Percentiles rank a stretch among this genome's conserved stretches.
phyloP scores from a whole-genome alignment of 1,139 yeast species.

The Geotrichum carabidarum region DNA sequence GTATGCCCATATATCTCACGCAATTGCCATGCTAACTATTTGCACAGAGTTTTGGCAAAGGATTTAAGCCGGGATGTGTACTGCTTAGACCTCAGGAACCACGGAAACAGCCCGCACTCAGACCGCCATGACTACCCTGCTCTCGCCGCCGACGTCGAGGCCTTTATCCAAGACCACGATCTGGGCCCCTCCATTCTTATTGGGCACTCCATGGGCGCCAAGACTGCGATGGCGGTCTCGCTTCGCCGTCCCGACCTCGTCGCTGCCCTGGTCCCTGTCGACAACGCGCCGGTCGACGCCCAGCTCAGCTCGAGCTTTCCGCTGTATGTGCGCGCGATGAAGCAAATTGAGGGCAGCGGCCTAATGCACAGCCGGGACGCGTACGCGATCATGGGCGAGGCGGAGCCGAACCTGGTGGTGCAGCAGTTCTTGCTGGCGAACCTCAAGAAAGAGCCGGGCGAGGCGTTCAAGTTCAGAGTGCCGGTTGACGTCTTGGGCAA shows the following conservation, averaged over 20 bases:
- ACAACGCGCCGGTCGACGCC: constrained; percentile 78
- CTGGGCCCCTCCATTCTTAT: constrained; percentile 58
- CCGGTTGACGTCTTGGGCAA: constrained; percentile 67
- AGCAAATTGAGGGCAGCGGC: constrained; percentile 43
- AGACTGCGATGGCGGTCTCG: constrained; percentile 83
- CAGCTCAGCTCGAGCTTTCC: constrained; percentile 57
- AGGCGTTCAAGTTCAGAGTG: constrained; percentile 43
- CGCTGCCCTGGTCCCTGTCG: constrained; percentile 68
- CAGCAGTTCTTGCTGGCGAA: constrained; percentile 78
- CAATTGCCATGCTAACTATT: not conserved
- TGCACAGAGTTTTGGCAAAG: constrained; percentile 32
- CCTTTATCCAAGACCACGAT: constrained; percentile 50
- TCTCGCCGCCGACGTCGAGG: constrained; percentile 78
- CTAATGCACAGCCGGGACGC: constrained; percentile 60
- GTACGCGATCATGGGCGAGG: constrained; percentile 52
- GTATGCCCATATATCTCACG: constrained; percentile 25
- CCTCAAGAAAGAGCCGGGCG: constrained; percentile 43
- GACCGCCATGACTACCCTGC: constrained; percentile 70
- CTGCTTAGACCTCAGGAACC: constrained; percentile 80
- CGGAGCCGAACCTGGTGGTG: constrained; percentile 44
- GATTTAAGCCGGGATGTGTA: constrained; percentile 45
- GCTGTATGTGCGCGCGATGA: constrained; percentile 60
- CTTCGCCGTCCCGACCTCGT: constrained; percentile 63
- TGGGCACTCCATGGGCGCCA: constrained; percentile 98
- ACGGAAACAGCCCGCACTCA: constrained; percentile 82